Conservation (phyloP, 192 early-diverging fungal species). For the Coemansia sp. region DNA sequence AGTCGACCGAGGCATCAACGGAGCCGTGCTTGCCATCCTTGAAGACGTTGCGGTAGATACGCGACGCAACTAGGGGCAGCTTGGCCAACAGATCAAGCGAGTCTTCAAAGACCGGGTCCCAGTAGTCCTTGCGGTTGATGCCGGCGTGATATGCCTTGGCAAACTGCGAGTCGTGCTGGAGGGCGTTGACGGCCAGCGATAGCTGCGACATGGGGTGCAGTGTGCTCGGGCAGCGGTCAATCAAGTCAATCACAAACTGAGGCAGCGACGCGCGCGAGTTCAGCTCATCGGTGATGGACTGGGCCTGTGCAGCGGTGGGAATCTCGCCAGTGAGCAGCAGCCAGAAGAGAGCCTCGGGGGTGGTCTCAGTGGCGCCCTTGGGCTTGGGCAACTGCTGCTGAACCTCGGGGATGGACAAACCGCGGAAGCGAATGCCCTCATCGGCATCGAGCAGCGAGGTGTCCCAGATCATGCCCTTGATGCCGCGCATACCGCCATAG, state of each 20-base stretch:
- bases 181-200: constrained; percentile 92
- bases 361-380: constrained; percentile 85
- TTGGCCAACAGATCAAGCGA: constrained; percentile 98
- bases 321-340: constrained; percentile 96
- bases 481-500: constrained; percentile 99
- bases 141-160: constrained; percentile 95
- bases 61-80: constrained; percentile 92
- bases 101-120: constrained; percentile 96
- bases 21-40: constrained; percentile 90
- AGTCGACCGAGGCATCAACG: constrained; percentile 90
- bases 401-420: constrained; percentile 94
- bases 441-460: constrained; percentile 96
- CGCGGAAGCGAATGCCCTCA: constrained; percentile 99
- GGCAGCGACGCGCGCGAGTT: constrained; percentile 92
- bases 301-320: constrained; percentile 90
- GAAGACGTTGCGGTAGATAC: constrained; percentile 99
- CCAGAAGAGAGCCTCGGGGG: constrained; percentile 99
- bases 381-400: constrained; percentile 89
- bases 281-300: constrained; percentile 91
- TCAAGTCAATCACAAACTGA: constrained; percentile 92
- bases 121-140: constrained; percentile 94
- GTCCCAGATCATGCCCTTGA: constrained; percentile 99
- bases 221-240: constrained; percentile 97
- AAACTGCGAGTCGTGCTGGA: constrained; percentile 96
- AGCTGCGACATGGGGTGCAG: constrained; percentile 99